These are phyloP conservation scores for Eucalyptus sp. DNA, from an alignment of 345 rosid genomes.

Conservation along the genomic window DNA sequence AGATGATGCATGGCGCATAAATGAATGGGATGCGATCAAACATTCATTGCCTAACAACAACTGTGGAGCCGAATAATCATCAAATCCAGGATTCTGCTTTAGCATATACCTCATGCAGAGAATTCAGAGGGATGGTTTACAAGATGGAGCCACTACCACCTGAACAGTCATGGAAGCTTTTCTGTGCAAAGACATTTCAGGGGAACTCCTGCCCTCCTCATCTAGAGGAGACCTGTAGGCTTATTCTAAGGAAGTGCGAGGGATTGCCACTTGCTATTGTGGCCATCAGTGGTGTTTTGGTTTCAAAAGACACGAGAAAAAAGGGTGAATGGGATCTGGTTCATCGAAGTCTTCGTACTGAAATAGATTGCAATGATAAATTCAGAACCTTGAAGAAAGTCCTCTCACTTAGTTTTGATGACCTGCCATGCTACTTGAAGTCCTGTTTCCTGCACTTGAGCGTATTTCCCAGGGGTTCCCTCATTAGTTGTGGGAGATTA, in stretches of 20 bases:
- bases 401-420: constrained; percentile 25
- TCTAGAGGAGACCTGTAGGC: constrained; percentile 7
- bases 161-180: constrained; percentile 15
- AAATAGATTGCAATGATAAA: constrained; percentile 9
- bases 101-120: neutral
- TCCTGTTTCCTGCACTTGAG: constrained; percentile 26
- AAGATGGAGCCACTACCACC: constrained; percentile 7
- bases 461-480: constrained; percentile 22
- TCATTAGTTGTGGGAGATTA: constrained; percentile 1
- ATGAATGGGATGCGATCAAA: constrained; percentile 19
- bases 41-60: constrained; percentile 7
- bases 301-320: constrained; percentile 5
- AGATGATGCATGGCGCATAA: constrained; percentile 16
- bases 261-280: constrained; percentile 37
- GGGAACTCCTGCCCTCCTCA: constrained; percentile 14
- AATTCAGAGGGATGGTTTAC: constrained; percentile 7
- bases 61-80: constrained; percentile 14
- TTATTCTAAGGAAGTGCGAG: constrained; percentile 17
- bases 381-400: constrained; percentile 15
- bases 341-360: constrained; percentile 10
- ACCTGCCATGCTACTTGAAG: constrained; percentile 29
- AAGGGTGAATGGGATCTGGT: constrained; percentile 25
- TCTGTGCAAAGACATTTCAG: constrained; percentile 18
- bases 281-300: constrained; percentile 31
- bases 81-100: constrained; percentile 13